These are phyloP conservation scores for Arachnopeziza araneosa DNA, from an alignment of 2,329 filamentous ascomycete species.

Conservation along the genomic window DNA sequence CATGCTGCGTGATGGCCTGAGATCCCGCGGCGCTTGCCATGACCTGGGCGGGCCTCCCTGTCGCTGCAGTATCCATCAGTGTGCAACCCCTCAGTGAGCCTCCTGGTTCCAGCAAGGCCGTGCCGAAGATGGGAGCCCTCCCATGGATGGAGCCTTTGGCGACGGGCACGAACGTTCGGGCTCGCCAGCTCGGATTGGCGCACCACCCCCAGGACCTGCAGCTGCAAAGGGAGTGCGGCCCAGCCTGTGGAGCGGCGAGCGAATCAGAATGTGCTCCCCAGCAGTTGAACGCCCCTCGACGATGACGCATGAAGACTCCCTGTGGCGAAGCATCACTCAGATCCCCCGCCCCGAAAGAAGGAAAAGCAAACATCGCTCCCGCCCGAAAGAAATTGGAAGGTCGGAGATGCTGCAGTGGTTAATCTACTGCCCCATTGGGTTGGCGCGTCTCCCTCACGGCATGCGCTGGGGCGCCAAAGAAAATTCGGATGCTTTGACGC, in stretches of 20 bases:
- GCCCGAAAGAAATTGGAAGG: not conserved
- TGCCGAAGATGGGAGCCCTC: too few species aligned
- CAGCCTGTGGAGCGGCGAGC: not conserved
- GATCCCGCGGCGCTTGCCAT: too few species aligned
- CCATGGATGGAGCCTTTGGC: too few species aligned
- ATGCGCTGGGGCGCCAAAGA: not conserved
- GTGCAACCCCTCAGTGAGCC: too few species aligned
- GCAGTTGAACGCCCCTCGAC: not conserved
- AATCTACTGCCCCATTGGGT: slow-evolving; percentile 8
- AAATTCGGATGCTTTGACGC: slow-evolving; percentile 12
- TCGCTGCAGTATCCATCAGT: not conserved
- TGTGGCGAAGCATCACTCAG: not conserved
- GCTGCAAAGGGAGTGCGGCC: not conserved
- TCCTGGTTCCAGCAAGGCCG: too few species aligned
- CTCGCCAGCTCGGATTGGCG: not conserved
- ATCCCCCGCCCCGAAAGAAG: not conserved
- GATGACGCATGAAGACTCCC: not conserved
- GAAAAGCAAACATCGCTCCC: not conserved
- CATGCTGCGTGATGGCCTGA: not conserved
- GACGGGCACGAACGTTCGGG: too few species aligned
- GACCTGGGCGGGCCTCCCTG: too few species aligned
- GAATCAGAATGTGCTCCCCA: not conserved
- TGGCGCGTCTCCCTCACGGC: not conserved
- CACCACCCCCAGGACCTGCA: not conserved
- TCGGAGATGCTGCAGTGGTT: not conserved